These are phyloP conservation scores for Rosa hybrid DNA, from an alignment of 331 rosid genomes.

Conservation along the genomic window DNA sequence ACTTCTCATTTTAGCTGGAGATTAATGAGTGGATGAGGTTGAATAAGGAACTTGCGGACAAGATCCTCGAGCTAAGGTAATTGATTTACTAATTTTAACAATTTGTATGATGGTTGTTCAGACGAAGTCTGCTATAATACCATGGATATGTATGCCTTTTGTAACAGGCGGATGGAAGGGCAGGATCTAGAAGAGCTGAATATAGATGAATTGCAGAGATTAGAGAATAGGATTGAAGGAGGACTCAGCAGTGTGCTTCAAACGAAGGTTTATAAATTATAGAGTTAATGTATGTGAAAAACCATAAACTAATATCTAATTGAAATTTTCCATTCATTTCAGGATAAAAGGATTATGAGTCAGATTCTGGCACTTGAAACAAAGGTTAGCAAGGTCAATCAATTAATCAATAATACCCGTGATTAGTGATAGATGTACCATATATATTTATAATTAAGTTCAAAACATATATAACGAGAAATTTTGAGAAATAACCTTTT, in stretches of 20 bases:
- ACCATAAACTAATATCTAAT: background rate
- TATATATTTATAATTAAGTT: background rate
- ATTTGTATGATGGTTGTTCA: background rate
- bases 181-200: conserved; percentile 52
- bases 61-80: conserved; percentile 49
- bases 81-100: background rate
- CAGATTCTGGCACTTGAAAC: conserved; percentile 37
- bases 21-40: conserved; percentile 20
- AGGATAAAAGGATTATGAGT: conserved; percentile 41
- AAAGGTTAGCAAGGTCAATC: conserved; percentile 35
- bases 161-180: conserved; percentile 51
- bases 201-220: conserved; percentile 39
- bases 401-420: background rate
- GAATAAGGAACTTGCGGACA: conserved; percentile 48
- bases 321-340: conserved; percentile 8
- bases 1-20: conserved; percentile 29
- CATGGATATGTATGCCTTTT: background rate
- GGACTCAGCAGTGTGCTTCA: conserved; percentile 46
- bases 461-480: too few relatives aligned
- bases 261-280: conserved; percentile 39
- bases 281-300: background rate
- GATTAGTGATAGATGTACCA: background rate
- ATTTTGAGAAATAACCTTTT: too few relatives aligned
- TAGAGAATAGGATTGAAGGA: conserved; percentile 49
- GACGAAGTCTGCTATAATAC: background rate